A percentile compares a stretch with the other conserved stretches of the same genome.
phyloP scores from a whole-genome alignment of 2,329 filamentous ascomycete genomes.

The Colletotrichum musae region DNA sequence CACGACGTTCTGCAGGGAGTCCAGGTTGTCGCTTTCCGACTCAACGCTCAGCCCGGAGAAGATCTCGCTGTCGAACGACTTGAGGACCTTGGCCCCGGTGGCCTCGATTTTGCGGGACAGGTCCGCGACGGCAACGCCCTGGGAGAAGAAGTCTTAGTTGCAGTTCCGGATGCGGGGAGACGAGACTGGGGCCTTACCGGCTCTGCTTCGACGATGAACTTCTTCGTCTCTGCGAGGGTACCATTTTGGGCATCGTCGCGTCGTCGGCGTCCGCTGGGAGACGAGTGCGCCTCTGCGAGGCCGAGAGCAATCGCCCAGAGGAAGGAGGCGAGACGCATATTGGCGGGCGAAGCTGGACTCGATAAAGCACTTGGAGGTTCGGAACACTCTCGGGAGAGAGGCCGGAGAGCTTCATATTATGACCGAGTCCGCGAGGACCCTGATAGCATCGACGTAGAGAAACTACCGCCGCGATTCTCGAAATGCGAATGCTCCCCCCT shows the following conservation, averaged over 20 bases:
- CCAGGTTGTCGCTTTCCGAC: constrained; percentile 50
- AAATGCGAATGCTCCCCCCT: not conserved
- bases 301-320: not conserved
- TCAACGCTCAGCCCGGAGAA: constrained; percentile 53
- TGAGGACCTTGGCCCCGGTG: constrained; percentile 39
- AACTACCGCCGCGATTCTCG: not conserved
- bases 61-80: constrained; percentile 46
- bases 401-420: not conserved
- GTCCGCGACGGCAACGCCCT: constrained; percentile 38
- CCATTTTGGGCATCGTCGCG: not conserved
- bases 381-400: no score
- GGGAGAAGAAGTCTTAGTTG: not conserved
- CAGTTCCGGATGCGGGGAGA: not conserved
- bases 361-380: no score
- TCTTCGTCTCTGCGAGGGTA: constrained; percentile 16
- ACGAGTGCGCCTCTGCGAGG: not conserved
- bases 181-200: constrained; percentile 15
- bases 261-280: not conserved
- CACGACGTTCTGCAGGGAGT: constrained; percentile 46
- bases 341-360: not conserved
- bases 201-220: constrained; percentile 44
- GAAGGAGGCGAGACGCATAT: constrained; percentile 6
- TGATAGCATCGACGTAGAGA: constrained; percentile 2
- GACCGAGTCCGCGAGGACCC: not conserved
- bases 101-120: constrained; percentile 38